These are phyloP conservation scores for Stagonosporopsis tanaceti DNA, from an alignment of 2,329 filamentous ascomycete species.

Conservation along the genomic window DNA sequence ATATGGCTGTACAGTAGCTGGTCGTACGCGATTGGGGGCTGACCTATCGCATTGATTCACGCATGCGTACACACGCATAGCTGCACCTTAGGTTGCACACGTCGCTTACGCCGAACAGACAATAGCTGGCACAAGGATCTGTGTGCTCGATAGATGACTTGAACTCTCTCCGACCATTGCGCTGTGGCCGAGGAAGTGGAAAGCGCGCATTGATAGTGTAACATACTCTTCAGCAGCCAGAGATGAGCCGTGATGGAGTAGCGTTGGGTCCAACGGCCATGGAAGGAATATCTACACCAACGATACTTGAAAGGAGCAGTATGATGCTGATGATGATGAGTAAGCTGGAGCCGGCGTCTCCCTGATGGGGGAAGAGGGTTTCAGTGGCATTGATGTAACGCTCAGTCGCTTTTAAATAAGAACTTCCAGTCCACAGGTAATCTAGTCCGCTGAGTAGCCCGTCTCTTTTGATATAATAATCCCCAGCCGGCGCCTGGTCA, in stretches of 20 bases:
- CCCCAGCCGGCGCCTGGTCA: background rate
- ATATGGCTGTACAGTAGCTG: background rate
- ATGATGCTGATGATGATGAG: background rate
- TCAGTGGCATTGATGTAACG: constrained; percentile 1
- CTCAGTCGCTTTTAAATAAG: background rate
- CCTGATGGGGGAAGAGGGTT: background rate
- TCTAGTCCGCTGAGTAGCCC: background rate
- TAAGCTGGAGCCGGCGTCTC: background rate
- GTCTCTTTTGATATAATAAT: background rate
- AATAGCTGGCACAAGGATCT: background rate
- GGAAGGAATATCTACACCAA: background rate
- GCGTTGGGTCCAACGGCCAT: constrained; percentile 26
- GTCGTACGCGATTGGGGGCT: background rate
- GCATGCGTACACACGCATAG: background rate
- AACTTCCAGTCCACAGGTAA: background rate
- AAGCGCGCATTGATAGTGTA: background rate
- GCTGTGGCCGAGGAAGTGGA: background rate
- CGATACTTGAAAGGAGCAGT: background rate
- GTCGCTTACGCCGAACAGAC: background rate
- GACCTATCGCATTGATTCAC: background rate
- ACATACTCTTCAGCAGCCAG: constrained; percentile 20
- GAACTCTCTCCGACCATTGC: background rate
- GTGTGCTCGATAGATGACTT: background rate
- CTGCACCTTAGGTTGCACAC: background rate
- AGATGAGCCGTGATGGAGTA: constrained; percentile 31